Conservation (phyloP, 73 alveolate genomes). For the Loxodes magnus region DNA sequence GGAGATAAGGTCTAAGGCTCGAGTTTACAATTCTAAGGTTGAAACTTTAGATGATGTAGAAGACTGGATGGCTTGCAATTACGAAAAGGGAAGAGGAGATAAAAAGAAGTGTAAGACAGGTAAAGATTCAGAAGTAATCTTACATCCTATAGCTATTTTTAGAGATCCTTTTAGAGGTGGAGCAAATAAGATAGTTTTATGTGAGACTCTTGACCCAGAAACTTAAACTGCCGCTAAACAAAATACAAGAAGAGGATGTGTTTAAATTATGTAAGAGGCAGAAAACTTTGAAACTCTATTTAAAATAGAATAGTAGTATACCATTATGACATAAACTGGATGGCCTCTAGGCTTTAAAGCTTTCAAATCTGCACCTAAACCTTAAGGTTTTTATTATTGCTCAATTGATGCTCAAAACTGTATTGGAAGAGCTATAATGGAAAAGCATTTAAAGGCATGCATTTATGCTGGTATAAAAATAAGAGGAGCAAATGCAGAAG, state of each 20-base stretch:
- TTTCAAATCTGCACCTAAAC: slow-evolving; percentile 74
- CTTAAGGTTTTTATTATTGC: slow-evolving; percentile 89
- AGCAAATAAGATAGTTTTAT: slow-evolving; percentile 61
- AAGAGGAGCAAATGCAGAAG: slow-evolving; percentile 85
- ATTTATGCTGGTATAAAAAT: slow-evolving; percentile 73
- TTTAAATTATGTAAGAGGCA: slow-evolving; percentile 37
- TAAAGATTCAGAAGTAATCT: slow-evolving; percentile 68
- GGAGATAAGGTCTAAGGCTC: slow-evolving; percentile 53
- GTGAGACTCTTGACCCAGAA: slow-evolving; percentile 73
- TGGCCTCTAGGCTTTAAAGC: slow-evolving; percentile 55
- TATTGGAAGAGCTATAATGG: slow-evolving; percentile 76
- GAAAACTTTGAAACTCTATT: slow-evolving; percentile 68
- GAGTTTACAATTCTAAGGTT: slow-evolving; percentile 20
- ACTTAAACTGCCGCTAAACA: slow-evolving; percentile 74
- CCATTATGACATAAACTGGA: slow-evolving; percentile 30
- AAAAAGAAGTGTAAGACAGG: slow-evolving; percentile 75
- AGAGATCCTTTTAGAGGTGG: slow-evolving; percentile 81
- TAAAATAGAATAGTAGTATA: slow-evolving; percentile 88
- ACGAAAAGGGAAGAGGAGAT: slow-evolving; percentile 91
- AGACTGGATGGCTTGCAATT: slow-evolving; percentile 93
- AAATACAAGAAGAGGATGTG: slow-evolving; percentile 58
- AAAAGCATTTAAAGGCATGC: slow-evolving; percentile 74
- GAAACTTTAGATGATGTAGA: slow-evolving; percentile 43
- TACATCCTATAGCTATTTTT: slow-evolving; percentile 71
- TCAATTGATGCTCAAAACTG: slow-evolving; percentile 59